Conservation (phyloP, 257 asterid genomes). For the Rauvolfia tetraphylla region DNA sequence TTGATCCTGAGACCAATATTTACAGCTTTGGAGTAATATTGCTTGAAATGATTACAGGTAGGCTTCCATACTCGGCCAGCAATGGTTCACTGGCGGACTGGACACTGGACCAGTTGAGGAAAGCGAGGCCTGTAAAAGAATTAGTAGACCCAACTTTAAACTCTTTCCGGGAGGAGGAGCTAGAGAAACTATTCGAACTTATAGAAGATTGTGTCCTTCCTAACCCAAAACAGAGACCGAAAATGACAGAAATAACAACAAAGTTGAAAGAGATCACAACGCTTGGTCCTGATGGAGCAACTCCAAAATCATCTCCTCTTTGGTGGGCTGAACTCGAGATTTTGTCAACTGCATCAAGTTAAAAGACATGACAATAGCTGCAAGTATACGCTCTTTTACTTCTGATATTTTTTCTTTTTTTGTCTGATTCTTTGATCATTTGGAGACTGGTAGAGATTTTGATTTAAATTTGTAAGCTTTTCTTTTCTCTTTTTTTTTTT, state of each 20-base stretch:
- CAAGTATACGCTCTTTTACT: neutral
- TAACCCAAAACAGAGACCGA: conserved; percentile 42
- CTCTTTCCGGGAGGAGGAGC: conserved; percentile 46
- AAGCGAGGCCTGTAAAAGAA: conserved; percentile 30
- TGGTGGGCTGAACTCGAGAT: conserved; percentile 41
- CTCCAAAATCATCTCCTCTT: conserved; percentile 36
- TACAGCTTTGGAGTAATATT: conserved; percentile 68
- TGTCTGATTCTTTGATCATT: neutral
- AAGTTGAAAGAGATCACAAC: conserved; percentile 58
- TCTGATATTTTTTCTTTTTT: neutral
- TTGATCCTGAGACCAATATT: conserved; percentile 50
- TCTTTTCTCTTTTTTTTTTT: neutral
- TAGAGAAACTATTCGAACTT: conserved; percentile 43
- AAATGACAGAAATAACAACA: conserved; percentile 45
- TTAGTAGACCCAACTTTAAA: conserved; percentile 60
- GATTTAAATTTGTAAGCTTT: neutral
- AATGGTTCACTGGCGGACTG: conserved; percentile 41
- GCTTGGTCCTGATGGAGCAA: conserved; percentile 30
- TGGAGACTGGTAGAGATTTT: neutral
- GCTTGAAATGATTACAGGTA: conserved; percentile 81
- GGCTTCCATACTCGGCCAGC: conserved; percentile 38
- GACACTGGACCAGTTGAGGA: conserved; percentile 55
- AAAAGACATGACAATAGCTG: conserved; percentile 1
- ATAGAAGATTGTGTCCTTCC: conserved; percentile 46
- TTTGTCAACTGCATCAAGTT: conserved; percentile 21